phyloP scores from a whole-genome alignment of 768 basidiomycete genomes.

The Ramaria rubella region DNA sequence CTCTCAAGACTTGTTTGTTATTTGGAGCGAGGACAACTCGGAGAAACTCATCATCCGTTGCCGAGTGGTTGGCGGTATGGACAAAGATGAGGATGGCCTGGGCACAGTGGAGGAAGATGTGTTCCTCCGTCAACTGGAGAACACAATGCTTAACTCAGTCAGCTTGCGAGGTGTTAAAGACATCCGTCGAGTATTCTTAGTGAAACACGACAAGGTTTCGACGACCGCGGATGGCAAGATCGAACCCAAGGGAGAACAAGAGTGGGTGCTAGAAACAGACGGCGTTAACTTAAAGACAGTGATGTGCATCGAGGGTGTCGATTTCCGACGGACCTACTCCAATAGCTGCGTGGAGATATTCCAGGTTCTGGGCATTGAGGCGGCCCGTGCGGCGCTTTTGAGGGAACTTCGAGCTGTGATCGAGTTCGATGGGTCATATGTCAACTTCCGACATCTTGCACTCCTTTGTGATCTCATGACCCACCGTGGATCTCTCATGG shows the following conservation, averaged over 20 bases:
- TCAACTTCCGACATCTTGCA: conserved; percentile 96
- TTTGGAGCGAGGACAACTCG: conserved; percentile 98
- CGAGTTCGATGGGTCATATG: conserved; percentile 98
- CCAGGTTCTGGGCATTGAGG: conserved; percentile 93
- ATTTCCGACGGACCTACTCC: conserved; percentile 88
- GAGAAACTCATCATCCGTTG: conserved; percentile 97
- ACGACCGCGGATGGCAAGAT: conserved; percentile 62
- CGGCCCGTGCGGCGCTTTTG: conserved; percentile 89
- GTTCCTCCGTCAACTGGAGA: conserved; percentile 93
- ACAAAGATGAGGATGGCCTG: conserved; percentile 79
- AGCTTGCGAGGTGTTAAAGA: conserved; percentile 87
- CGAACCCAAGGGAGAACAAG: conserved; percentile 49
- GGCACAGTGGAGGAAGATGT: conserved; percentile 84
- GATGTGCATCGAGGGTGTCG: conserved; percentile 92
- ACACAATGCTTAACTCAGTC: conserved; percentile 94
- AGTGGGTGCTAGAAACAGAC: conserved; percentile 98
- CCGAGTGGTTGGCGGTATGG: conserved; percentile 77
- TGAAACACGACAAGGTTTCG: conserved; percentile 74
- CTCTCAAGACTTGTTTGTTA: conserved; percentile 93
- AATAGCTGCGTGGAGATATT: conserved; percentile 96
- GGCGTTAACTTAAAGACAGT: conserved; percentile 94
- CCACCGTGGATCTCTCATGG: conserved; percentile 89
- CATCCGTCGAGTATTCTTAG: conserved; percentile 90
- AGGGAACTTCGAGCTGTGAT: conserved; percentile 92
- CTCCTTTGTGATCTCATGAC: conserved; percentile 99